A percentile compares a stretch with the other conserved stretches of the same genome.
phyloP scores from a whole-genome alignment of 139 green algal species.

The Auxenochlorella pyrenoidosa region DNA sequence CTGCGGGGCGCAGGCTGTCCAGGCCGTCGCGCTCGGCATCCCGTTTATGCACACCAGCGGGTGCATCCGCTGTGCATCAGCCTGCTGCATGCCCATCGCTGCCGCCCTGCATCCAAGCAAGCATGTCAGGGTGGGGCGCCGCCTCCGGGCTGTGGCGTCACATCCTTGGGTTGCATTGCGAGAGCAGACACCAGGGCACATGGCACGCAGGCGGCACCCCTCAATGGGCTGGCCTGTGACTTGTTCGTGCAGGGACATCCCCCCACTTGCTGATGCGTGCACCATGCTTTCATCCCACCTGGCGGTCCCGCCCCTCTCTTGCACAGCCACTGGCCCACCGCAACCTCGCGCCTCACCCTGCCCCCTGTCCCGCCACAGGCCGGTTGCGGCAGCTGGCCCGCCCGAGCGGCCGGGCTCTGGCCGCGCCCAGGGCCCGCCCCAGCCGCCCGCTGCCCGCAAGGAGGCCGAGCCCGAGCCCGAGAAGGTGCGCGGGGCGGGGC shows the following conservation, averaged over 20 bases:
- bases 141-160: neutral
- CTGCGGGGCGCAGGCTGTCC: too few species aligned
- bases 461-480: neutral
- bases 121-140: constrained; percentile 36
- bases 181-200: constrained; percentile 35
- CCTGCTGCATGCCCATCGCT: neutral
- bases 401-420: constrained; percentile 4
- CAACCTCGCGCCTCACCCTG: neutral
- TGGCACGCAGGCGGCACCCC: constrained; percentile 25
- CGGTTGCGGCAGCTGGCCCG: neutral
- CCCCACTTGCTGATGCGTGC: neutral
- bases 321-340: neutral
- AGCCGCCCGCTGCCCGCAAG: constrained; percentile 1
- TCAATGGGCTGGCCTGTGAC: constrained; percentile 23
- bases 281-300: neutral
- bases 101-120: neutral
- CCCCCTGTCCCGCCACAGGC: neutral
- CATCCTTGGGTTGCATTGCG: constrained; percentile 30
- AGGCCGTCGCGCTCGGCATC: too few species aligned
- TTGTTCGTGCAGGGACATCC: constrained; percentile 30
- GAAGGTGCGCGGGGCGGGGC: neutral
- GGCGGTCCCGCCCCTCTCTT: too few species aligned
- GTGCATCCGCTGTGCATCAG: neutral
- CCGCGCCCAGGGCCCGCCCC: neutral
- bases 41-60: too few species aligned